A percentile compares a stretch with the other conserved stretches of the same genome.
These are phyloP conservation scores for Helianthus annuus DNA, from an alignment of 129 eudicot genomes.

Conservation along the genomic window DNA sequence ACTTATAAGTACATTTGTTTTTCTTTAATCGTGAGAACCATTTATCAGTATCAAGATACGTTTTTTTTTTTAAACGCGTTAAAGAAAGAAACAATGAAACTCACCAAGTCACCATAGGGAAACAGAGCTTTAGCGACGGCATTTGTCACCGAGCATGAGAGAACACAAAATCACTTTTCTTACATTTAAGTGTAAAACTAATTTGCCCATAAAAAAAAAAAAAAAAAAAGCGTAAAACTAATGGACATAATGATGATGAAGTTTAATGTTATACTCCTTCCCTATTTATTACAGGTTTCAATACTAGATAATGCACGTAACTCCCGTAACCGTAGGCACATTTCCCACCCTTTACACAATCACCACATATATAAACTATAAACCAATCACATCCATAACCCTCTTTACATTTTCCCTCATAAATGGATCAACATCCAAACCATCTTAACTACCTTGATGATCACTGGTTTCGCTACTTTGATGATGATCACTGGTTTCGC, in stretches of 20 bases:
- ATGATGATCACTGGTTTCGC: background rate
- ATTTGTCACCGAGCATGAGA: background rate
- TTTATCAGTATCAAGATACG: too few relatives aligned
- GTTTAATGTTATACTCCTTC: slow-evolving; percentile 29
- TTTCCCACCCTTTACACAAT: slow-evolving; percentile 14
- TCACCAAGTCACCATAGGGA: too few relatives aligned
- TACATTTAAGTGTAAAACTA: background rate
- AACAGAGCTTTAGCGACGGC: too few relatives aligned
- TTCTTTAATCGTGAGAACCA: too few relatives aligned
- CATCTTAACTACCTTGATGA: background rate
- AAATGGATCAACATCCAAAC: slow-evolving; percentile 23
- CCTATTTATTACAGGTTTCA: slow-evolving; percentile 26
- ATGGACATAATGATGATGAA: slow-evolving; percentile 18
- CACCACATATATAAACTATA: background rate
- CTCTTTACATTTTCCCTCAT: background rate
- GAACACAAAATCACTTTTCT: background rate
- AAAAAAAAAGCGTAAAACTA: background rate
- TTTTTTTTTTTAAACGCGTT: too few relatives aligned
- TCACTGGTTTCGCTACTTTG: slow-evolving; percentile 6
- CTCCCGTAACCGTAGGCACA: slow-evolving; percentile 32
- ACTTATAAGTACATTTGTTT: too few relatives aligned
- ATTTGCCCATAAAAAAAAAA: background rate
- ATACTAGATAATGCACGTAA: slow-evolving; percentile 6
- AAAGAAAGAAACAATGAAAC: too few relatives aligned
- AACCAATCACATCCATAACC: background rate